These are phyloP conservation scores for Oryza australiensis DNA, from an alignment of 176 grass and related monocot genomes.

Conservation along the genomic window DNA sequence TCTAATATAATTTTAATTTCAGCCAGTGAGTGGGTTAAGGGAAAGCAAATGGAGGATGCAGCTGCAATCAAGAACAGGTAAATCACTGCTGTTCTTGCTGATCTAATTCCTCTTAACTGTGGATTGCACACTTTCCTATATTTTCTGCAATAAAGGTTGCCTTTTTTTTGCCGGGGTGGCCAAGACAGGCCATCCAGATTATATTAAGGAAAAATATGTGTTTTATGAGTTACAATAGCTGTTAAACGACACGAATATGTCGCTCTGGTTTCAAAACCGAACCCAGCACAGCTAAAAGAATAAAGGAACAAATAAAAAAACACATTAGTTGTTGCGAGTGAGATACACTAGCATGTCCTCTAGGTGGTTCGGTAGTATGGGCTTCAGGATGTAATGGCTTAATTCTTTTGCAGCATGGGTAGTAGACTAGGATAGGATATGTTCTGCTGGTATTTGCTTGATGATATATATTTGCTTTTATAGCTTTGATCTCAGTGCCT, in stretches of 20 bases:
- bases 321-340: too few relatives aligned
- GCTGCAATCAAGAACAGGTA: constrained; percentile 78
- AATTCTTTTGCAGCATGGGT: neutral
- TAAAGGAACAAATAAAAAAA: too few relatives aligned
- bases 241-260: too few relatives aligned
- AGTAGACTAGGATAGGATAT: neutral
- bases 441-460: neutral
- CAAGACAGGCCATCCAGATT: too few relatives aligned
- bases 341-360: neutral
- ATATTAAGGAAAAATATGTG: too few relatives aligned
- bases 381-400: neutral
- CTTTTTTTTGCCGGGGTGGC: too few relatives aligned
- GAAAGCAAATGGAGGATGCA: constrained; percentile 81
- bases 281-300: too few relatives aligned
- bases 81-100: neutral
- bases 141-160: neutral
- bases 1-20: constrained; percentile 31
- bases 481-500: neutral
- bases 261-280: too few relatives aligned
- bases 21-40: constrained; percentile 93
- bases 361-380: neutral
- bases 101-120: neutral
- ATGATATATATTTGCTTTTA: neutral
- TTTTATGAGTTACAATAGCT: too few relatives aligned
- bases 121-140: neutral